Conservation (phyloP, 148 eudicot species). For the Vaccinium myrtillus region DNA sequence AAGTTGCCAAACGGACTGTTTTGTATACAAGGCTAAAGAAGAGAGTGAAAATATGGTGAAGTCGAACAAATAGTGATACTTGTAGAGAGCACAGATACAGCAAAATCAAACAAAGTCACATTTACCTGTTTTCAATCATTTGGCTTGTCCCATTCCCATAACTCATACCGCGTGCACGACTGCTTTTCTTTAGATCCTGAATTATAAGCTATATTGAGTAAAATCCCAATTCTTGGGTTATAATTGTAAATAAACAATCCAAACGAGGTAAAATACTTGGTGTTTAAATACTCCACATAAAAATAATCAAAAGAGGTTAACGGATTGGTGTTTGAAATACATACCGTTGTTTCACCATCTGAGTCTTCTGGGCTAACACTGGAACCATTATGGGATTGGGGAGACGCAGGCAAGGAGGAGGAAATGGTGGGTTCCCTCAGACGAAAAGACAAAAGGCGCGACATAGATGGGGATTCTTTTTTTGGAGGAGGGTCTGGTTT, state of each 20-base stretch:
- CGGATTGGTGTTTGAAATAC: constrained; percentile 11
- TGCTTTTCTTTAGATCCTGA: constrained; percentile 32
- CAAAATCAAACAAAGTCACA: background rate
- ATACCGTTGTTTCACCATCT: constrained; percentile 36
- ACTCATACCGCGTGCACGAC: constrained; percentile 10
- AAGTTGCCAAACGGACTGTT: background rate
- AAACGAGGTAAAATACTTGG: background rate
- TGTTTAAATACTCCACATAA: too few species aligned
- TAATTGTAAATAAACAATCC: background rate
- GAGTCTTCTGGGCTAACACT: constrained; percentile 35
- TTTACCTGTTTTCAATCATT: constrained; percentile 29
- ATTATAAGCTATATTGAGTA: constrained; percentile 15
- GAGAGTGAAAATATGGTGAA: background rate
- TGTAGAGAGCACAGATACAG: background rate
- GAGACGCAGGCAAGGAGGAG: constrained; percentile 28
- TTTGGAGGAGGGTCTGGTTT: constrained; percentile 14
- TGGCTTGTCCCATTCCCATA: constrained; percentile 17
- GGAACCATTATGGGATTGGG: constrained; percentile 17
- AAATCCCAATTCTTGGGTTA: background rate
- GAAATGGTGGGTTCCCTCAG: constrained; percentile 18
- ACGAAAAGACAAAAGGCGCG: constrained; percentile 34
- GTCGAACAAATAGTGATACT: background rate
- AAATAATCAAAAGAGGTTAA: background rate
- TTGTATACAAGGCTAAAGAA: background rate
- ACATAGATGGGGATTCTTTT: constrained; percentile 21